Base-by-base conservation (phyloP, 768 basidiomycete species). In the Trametes punicea region DNA sequence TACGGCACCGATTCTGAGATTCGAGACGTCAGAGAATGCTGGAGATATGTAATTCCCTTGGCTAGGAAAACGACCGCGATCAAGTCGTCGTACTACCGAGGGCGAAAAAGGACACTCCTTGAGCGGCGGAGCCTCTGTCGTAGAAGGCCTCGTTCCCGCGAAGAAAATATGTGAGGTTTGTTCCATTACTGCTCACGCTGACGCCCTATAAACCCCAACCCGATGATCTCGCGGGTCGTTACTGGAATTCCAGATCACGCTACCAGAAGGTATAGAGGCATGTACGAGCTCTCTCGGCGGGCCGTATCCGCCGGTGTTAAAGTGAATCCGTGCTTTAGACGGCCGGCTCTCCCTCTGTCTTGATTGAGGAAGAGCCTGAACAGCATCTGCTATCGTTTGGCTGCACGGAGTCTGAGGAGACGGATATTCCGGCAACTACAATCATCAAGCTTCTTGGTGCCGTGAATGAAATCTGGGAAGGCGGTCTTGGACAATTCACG, bases 11-110 rank as follows among this genome's bases (percentile, higher is more conserved):
- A 41, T 57, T 1, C 51, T 46, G 16, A 60, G 59, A 46, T 62
- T 65, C 11, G 27, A 57, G 1, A n/a, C 44, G 51, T 65, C 63
- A 3, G 38, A 27, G 21, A 65, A 59, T 4, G 59, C 59, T 3
- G 59, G 60, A 10, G 64, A 62, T 1, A 50, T 58, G 45, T 65
- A 63, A 31, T 33, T 52, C 3, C 56, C 56, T 26, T 58, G 39
- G 41, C 60, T 55, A n/a, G n/a, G n/a, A n/a, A n/a, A n/a, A n/a
- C n/a, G n/a, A n/a, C n/a, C n/a, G n/a, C n/a, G n/a, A n/a, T n/a
- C n/a, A n/a, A n/a, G n/a, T n/a, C n/a, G n/a, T n/a, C n/a, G n/a
- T n/a, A n/a, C n/a, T n/a, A n/a, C n/a, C n/a, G n/a, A n/a, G n/a
- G n/a, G n/a, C n/a, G n/a, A n/a, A n/a, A n/a, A n/a, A n/a, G n/a